A percentile compares a stretch with the other conserved stretches of the same genome.
Evolutionary conservation across 2,329 filamentous ascomycete species (phyloP).

Genomic region (Cytospora mali): DNA sequence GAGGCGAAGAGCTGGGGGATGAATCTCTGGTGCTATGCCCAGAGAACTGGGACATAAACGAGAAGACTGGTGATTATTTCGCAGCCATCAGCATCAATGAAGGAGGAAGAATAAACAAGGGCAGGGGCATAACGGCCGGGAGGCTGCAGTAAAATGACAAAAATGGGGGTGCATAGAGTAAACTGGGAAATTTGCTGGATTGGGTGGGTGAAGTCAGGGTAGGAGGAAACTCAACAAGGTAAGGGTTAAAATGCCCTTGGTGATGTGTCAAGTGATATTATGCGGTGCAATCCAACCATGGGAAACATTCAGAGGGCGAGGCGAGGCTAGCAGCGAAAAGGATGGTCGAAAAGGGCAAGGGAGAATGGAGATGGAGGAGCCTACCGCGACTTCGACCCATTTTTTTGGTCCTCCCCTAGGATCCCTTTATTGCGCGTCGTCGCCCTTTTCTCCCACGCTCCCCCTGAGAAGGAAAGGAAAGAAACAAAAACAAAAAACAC

Average conservation of each 20-base stretch:
- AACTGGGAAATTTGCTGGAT: slow-evolving; percentile 18
- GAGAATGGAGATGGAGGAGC: slow-evolving; percentile 36
- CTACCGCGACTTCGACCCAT: slow-evolving; percentile 60
- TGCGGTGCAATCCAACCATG: slow-evolving; percentile 13
- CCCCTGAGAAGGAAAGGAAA: no score
- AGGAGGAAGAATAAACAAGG: slow-evolving; percentile 18
- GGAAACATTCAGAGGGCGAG: slow-evolving; percentile 18
- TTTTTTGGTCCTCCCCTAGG: slow-evolving; percentile 34
- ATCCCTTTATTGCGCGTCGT: slow-evolving; percentile 29
- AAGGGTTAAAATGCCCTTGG: slow-evolving; percentile 8
- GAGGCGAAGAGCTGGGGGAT: slow-evolving; percentile 49
- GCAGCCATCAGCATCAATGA: slow-evolving; percentile 26
- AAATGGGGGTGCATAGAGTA: slow-evolving; percentile 8
- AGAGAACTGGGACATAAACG: slow-evolving; percentile 84
- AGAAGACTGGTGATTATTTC: slow-evolving; percentile 63
- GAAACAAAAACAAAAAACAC: slow-evolving; percentile 7
- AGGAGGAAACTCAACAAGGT: slow-evolving; percentile 4
- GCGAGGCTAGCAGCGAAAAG: slow-evolving; percentile 26
- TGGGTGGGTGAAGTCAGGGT: slow-evolving; percentile 8
- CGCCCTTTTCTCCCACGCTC: slow-evolving; percentile 8
- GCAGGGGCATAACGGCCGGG: slow-evolving; percentile 18
- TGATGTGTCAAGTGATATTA: slow-evolving; percentile 21
- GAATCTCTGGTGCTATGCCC: slow-evolving; percentile 44
- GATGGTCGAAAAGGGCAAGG: slow-evolving; percentile 21
- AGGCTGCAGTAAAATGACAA: slow-evolving; percentile 20